phyloP scores from a whole-genome alignment of 345 rosid genomes.

The Eucalyptus shirleyi region DNA sequence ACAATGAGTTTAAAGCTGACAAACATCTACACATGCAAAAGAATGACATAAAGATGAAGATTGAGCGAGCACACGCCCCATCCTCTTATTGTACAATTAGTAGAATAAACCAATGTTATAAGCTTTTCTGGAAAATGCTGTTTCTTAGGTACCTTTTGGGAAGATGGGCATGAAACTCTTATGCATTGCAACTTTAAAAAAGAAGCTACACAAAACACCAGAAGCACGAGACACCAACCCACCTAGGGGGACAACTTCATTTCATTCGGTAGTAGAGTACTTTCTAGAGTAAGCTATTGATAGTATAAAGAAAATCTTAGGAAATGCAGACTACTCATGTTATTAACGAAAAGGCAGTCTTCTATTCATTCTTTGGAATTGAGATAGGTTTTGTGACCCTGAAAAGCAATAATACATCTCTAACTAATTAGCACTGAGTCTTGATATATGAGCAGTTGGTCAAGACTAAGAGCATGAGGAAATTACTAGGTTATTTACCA shows the following conservation, averaged over 20 bases:
- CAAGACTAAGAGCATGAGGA: background rate
- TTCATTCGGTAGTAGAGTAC: background rate
- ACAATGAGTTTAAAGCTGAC: background rate
- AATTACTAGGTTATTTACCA: background rate
- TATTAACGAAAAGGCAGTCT: background rate
- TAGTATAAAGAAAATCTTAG: background rate
- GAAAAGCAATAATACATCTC: background rate
- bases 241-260: background rate
- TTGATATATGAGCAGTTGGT: background rate
- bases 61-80: background rate
- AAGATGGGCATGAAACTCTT: background rate
- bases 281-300: background rate
- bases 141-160: background rate
- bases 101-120: background rate
- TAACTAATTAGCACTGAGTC: background rate
- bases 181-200: background rate
- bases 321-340: background rate
- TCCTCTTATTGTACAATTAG: background rate
- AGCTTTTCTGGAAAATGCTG: background rate
- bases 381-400: background rate
- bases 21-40: background rate
- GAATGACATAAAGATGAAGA: background rate
- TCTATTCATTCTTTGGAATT: background rate
- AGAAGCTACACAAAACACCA: background rate
- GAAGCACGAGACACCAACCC: background rate